These are phyloP conservation scores for Naumovozyma dairenensis DNA, from an alignment of 805 yeast species.

Conservation along the genomic window DNA sequence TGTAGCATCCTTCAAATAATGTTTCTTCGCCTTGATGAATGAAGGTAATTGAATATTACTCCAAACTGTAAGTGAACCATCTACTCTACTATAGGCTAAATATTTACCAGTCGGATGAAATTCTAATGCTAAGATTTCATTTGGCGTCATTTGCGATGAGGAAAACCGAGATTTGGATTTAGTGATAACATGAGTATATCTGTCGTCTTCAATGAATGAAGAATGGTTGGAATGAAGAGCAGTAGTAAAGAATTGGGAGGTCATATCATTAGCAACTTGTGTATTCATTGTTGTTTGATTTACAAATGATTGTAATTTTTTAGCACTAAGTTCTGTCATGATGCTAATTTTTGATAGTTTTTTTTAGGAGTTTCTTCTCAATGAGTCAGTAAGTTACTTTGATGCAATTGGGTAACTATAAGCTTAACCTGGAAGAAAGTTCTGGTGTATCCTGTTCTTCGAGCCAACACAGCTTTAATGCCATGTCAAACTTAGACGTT, in stretches of 20 bases:
- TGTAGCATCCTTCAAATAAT: conserved; percentile 10
- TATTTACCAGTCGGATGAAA: conserved; percentile 20
- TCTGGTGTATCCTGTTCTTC: too few relatives aligned
- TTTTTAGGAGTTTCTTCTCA: too few relatives aligned
- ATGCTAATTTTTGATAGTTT: too few relatives aligned
- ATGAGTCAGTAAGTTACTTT: too few relatives aligned
- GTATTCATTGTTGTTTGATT: conserved; percentile 3
- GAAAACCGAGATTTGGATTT: conserved; percentile 18
- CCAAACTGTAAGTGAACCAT: conserved; percentile 26
- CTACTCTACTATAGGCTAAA: conserved; percentile 24
- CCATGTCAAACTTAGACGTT: too few relatives aligned
- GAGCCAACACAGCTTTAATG: too few relatives aligned
- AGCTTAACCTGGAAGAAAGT: too few relatives aligned
- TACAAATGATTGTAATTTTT: background rate
- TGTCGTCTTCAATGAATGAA: conserved; percentile 17
- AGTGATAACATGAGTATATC: conserved; percentile 11
- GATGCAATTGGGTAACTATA: too few relatives aligned
- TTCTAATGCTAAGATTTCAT: conserved; percentile 18
- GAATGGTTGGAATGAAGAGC: background rate
- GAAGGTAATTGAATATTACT: conserved; percentile 4
- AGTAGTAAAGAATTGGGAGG: conserved; percentile 1
- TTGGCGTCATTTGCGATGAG: conserved; percentile 7
- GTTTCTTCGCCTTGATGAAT: conserved; percentile 9
- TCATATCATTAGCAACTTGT: conserved; percentile 4
- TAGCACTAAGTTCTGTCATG: too few relatives aligned